Evolutionary conservation across 2,329 filamentous ascomycete genomes (phyloP).

Genomic region (Aschersonia sp.): DNA sequence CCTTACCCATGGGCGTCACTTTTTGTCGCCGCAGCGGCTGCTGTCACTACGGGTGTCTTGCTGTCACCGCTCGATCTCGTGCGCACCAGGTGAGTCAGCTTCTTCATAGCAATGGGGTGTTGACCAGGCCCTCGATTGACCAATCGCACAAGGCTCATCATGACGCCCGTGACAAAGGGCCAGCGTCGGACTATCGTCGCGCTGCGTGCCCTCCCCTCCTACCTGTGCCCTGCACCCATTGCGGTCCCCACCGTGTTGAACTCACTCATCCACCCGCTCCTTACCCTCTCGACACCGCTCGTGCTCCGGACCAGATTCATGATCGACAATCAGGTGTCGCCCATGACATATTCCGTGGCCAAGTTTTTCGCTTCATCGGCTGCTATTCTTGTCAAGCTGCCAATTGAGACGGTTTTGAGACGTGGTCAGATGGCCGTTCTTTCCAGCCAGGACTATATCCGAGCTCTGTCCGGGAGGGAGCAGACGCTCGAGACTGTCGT

Average conservation of each 20-base stretch:
- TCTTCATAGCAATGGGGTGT: background rate
- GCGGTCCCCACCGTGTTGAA: slow-evolving; percentile 77
- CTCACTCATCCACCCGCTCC: slow-evolving; percentile 67
- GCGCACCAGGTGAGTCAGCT: slow-evolving; percentile 49
- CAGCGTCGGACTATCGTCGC: slow-evolving; percentile 67
- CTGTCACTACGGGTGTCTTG: slow-evolving; percentile 60
- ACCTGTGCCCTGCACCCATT: slow-evolving; percentile 55
- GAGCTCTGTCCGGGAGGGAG: slow-evolving; percentile 28
- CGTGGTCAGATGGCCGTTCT: slow-evolving; percentile 72
- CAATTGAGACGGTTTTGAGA: slow-evolving; percentile 80
- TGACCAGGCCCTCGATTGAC: slow-evolving; percentile 3
- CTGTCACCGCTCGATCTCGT: slow-evolving; percentile 83
- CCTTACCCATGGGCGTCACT: slow-evolving; percentile 73
- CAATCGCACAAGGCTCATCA: slow-evolving; percentile 49
- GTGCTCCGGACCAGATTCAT: slow-evolving; percentile 72
- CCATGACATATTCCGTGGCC: slow-evolving; percentile 66
- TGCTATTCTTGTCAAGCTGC: slow-evolving; percentile 76
- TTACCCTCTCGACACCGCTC: slow-evolving; percentile 71
- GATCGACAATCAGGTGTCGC: slow-evolving; percentile 69
- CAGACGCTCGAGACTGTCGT: slow-evolving; percentile 57
- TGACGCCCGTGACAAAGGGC: slow-evolving; percentile 63
- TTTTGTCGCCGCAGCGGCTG: slow-evolving; percentile 50
- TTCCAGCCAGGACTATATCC: slow-evolving; percentile 34
- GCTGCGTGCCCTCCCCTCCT: slow-evolving; percentile 64
- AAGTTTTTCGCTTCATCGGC: slow-evolving; percentile 68